These are phyloP conservation scores for Xerocomellus intermedius DNA, from an alignment of 768 basidiomycete species.

Conservation along the genomic window DNA sequence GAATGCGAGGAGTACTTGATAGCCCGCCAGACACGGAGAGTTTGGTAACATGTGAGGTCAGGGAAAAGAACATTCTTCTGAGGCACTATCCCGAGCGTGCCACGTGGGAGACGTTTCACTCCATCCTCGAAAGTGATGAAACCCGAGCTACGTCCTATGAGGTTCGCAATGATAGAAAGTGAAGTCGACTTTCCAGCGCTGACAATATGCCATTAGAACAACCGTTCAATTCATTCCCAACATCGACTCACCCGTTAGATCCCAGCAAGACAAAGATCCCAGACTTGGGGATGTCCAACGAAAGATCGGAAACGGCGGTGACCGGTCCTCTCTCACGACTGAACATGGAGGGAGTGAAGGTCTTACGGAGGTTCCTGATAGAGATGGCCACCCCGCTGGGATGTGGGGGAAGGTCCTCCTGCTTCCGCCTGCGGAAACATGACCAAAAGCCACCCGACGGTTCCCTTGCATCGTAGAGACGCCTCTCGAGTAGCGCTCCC, in stretches of 20 bases:
- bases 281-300: conserved; percentile 63
- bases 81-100: conserved; percentile 72
- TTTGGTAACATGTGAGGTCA: conserved; percentile 72
- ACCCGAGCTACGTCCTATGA: conserved; percentile 59
- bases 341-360: conserved; percentile 51
- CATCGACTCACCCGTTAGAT: conserved; percentile 56
- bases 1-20: conserved; percentile 60
- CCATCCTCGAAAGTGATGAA: conserved; percentile 56
- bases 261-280: conserved; percentile 80
- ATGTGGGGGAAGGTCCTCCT: conserved; percentile 19
- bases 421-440: conserved; percentile 16
- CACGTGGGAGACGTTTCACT: conserved; percentile 51
- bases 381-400: conserved; percentile 56
- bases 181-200: conserved; percentile 80
- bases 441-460: conserved; percentile 30
- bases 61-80: conserved; percentile 84
- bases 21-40: conserved; percentile 67
- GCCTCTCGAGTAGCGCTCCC: conserved; percentile 56
- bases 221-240: background rate
- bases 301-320: conserved; percentile 64
- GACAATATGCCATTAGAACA: conserved; percentile 3
- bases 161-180: conserved; percentile 63
- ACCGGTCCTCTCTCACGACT: conserved; percentile 46
- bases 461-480: conserved; percentile 58
- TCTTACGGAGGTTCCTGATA: conserved; percentile 57